A percentile compares a stretch with the other conserved stretches of the same genome.
Conservation (phyloP, 768 basidiomycete genomes). For the Tricholoma saponaceum region DNA sequence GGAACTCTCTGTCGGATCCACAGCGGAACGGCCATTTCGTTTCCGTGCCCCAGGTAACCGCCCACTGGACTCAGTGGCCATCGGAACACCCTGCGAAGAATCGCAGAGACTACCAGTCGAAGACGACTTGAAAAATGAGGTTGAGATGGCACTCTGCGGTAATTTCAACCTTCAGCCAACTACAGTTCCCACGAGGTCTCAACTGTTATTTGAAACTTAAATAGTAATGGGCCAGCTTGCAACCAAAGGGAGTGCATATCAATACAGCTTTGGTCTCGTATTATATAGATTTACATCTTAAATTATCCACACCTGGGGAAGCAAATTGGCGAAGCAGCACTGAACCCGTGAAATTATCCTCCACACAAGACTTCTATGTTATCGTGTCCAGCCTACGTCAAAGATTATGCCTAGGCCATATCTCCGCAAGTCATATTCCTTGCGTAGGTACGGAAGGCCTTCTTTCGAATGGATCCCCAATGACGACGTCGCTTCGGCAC, state of each 20-base stretch:
- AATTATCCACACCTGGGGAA: background rate
- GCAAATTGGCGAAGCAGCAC: background rate
- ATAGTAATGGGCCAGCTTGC: too few relatives aligned
- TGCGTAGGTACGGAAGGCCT: constrained; percentile 28
- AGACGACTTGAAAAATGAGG: constrained; percentile 1
- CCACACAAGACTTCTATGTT: constrained; percentile 1
- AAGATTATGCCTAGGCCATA: constrained; percentile 71
- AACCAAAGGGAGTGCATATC: background rate
- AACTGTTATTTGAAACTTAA: background rate
- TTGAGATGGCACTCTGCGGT: background rate
- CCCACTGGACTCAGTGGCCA: constrained; percentile 35
- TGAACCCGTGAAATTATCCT: background rate
- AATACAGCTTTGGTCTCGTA: background rate
- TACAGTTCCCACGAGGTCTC: constrained; percentile 15
- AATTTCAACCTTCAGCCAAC: background rate
- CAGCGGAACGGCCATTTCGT: constrained; percentile 34
- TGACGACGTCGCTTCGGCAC: constrained; percentile 8
- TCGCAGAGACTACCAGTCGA: constrained; percentile 1
- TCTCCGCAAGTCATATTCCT: constrained; percentile 67
- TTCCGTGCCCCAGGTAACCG: constrained; percentile 28
- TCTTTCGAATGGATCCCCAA: constrained; percentile 9
- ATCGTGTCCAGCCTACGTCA: constrained; percentile 67
- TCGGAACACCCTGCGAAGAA: constrained; percentile 13
- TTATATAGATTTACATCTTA: background rate
- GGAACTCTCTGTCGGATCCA: constrained; percentile 34